A percentile compares a stretch with the other conserved stretches of the same genome.
These are phyloP conservation scores for Boletus pseudopeckii DNA, from an alignment of 768 basidiomycete genomes.

Conservation along the genomic window DNA sequence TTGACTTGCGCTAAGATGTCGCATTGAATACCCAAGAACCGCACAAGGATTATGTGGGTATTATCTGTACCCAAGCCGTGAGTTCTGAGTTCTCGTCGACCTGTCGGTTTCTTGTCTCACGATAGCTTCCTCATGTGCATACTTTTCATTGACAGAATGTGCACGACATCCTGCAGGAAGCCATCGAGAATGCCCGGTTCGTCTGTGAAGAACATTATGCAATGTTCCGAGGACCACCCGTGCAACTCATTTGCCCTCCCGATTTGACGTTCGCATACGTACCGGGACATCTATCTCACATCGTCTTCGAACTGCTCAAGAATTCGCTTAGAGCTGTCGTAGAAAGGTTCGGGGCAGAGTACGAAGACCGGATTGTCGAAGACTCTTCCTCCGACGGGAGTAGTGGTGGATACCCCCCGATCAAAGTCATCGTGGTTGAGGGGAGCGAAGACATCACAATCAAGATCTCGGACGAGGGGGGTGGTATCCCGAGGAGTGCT, in stretches of 20 bases:
- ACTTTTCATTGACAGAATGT: conserved; percentile 57
- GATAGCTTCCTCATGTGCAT: background rate
- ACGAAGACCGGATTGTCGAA: conserved; percentile 45
- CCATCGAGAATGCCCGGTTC: conserved; percentile 94
- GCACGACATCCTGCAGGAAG: conserved; percentile 93
- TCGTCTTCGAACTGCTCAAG: conserved; percentile 94
- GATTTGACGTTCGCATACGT: conserved; percentile 90
- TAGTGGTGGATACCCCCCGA: conserved; percentile 19
- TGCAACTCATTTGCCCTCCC: conserved; percentile 91
- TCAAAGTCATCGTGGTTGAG: conserved; percentile 72
- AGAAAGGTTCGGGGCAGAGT: conserved; percentile 81
- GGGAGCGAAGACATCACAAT: conserved; percentile 99
- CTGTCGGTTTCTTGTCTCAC: background rate
- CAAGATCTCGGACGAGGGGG: conserved; percentile 98
- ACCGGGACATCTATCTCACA: conserved; percentile 94
- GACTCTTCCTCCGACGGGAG: background rate
- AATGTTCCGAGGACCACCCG: conserved; percentile 93
- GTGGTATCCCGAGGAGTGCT: conserved; percentile 78
- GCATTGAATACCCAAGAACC: conserved; percentile 89
- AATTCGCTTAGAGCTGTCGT: conserved; percentile 97
- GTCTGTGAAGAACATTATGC: conserved; percentile 95
- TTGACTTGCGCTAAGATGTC: conserved; percentile 56
- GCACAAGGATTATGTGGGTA: conserved; percentile 90
- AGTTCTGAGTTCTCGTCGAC: conserved; percentile 30
- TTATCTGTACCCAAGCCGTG: conserved; percentile 90